A percentile compares a stretch with the other conserved stretches of the same genome.
Evolutionary conservation across 768 basidiomycete genomes (phyloP).

Genomic region (Rhizopogon vulgaris): DNA sequence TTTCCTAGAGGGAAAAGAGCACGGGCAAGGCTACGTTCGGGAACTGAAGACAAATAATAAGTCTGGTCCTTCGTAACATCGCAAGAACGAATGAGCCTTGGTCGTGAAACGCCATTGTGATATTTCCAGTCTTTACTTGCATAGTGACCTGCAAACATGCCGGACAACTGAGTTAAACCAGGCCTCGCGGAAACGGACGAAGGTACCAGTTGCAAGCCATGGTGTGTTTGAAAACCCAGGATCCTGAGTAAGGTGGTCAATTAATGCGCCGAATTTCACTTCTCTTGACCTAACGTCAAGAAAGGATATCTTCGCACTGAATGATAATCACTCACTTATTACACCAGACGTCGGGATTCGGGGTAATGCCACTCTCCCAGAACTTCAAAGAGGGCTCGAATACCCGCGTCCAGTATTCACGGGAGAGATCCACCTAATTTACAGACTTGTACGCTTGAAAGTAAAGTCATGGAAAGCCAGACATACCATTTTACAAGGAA

Average conservation of each 20-base stretch:
- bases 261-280: slow-evolving; percentile 85
- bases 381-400: slow-evolving; percentile 78
- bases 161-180: background rate
- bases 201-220: slow-evolving; percentile 79
- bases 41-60: slow-evolving; percentile 80
- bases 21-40: slow-evolving; percentile 56
- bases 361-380: slow-evolving; percentile 79
- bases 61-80: slow-evolving; percentile 84
- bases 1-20: slow-evolving; percentile 75
- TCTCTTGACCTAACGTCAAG: slow-evolving; percentile 42
- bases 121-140: slow-evolving; percentile 59
- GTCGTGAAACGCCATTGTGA: slow-evolving; percentile 25
- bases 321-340: slow-evolving; percentile 51
- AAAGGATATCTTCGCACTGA: background rate
- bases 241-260: slow-evolving; percentile 49
- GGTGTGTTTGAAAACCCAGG: slow-evolving; percentile 26
- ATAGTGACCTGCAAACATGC: slow-evolving; percentile 64
- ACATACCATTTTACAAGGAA: slow-evolving; percentile 67
- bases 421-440: slow-evolving; percentile 74
- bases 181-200: background rate
- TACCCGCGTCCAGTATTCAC: slow-evolving; percentile 86
- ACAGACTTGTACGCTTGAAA: slow-evolving; percentile 2
- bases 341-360: slow-evolving; percentile 92
- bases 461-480: background rate
- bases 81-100: slow-evolving; percentile 44